Evolutionary conservation across 805 yeast genomes (phyloP), one percentile per base, ranked within the genome.

Genomic region (Saturnispora mendoncae): DNA sequence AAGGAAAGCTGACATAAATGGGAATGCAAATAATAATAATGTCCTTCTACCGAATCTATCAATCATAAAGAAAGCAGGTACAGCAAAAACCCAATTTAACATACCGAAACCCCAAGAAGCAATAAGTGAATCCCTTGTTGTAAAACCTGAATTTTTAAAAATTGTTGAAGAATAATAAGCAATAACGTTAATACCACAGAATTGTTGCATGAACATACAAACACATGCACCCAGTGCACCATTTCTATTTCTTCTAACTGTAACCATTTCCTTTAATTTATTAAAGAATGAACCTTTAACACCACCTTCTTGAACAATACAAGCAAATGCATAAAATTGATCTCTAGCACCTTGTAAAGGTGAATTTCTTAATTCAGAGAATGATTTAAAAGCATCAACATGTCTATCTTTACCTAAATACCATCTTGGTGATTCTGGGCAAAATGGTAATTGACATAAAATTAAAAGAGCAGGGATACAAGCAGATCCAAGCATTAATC

Each of bases 401-500:
- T 77, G 82, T 51, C 81, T 67, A 4, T 67, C 77, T 55, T 77
- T 76, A 61, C 83, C 84, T 82, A 80, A 76, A 46, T 78, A 65
- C 86, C 86, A 80, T 60, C 84, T 69, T 32, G 87, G 87, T 3
- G 84, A 77, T 54, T 80, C 87, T 6, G 86, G 85, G 45, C 80
- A 78, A 54, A 72, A 76, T 26, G 78, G 80, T 36, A 80, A 71
- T 57, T 78, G 85, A 43, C 65, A 51, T 44, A 74, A 60, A 7
- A 80, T 81, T 42, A 74, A 55, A 33, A 77, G 51, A 0, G 87
- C 84, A 1, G 86, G 86, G 29, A 80, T 60, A 66, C 73, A 67
- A 6, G 85, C 86, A 18, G 79, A 72, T 7, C 74, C 84, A 38
- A 80, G 61, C 83, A 78, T 80, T 43, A 80, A 62, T 60, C 87